Base-by-base conservation (phyloP, 2,329 filamentous ascomycete species). In the Arthroderma sp. region DNA sequence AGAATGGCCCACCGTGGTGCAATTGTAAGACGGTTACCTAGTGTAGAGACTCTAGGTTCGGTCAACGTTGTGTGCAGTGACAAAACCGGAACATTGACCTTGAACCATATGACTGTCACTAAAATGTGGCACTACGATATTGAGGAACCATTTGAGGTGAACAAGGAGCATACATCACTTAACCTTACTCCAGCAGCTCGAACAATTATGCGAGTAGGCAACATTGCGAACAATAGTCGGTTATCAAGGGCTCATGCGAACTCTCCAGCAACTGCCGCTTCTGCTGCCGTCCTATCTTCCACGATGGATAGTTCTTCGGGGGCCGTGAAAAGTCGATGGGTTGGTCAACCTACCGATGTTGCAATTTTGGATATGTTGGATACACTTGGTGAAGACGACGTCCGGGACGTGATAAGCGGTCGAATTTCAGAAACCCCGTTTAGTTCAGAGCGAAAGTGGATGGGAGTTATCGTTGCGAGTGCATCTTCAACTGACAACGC, bases 51-150 rank as follows among this genome's bases (percentile, higher is more conserved):
- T 0, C 76, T 98, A 4, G 94, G 94, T 7, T 96, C 91, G n/a
- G 93, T 98, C 59, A 98, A 97, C 66, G 91, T 98, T n/a, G 89
- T 98, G 5, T 98, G 94, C 75, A 96, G 90, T 64, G 93, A 98
- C 77, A 98, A 98, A 75, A 98, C 93, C 44, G 89, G 91, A 33
- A 98, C 93, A 1, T 76, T 98, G 60, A 98, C 93, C 0, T 90
- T 91, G 68, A 98, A 97, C 68, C 93, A 98, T 69, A 97, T 98
- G 93, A 95, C 93, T 0, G 90, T 90, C 0, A 91, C 90, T 15
- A 95, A 93, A 67, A 84, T 98, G 77, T 98, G 93, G 93, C 88
- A 91, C 69, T 95, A 95, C 70, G 88, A 90, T 62, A 80, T 81
- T 44, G 63, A 72, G 4, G 69, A 74, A 57, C 79, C 82, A 5